Evolutionary conservation across 2,329 filamentous ascomycete genomes (phyloP), one percentile per base, ranked within the genome.

Genomic region (Pseudogymnoascus sp.): DNA sequence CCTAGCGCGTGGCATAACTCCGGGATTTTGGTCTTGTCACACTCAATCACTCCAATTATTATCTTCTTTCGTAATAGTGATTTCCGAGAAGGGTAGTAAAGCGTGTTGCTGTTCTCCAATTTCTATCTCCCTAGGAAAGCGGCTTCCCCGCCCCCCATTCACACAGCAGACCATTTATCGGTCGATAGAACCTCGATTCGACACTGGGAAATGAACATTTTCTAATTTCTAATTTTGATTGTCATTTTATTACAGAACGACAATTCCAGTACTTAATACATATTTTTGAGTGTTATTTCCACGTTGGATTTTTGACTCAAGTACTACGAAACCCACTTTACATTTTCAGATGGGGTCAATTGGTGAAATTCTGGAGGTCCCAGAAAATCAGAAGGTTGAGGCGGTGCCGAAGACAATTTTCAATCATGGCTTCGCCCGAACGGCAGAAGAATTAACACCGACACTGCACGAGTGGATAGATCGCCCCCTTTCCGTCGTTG

Each of bases 371-470:
- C 24, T 50, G 24, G 61, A 66, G 22, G 61, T 68, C 4, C 66
- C 66, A 40, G 65, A 53, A 12, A 67, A 67, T 16, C 65, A 68
- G 43, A 68, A 65, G 31, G 64, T 68, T 24, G 63, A 68, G 19
- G 62, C 43, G 22, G 50, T 64, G 2, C 63, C 31, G 10, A 59
- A 61, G 43, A 66, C 65, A 12, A 60, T 61, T 16, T 38, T 61
- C 46, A 67, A 67, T 31, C 19, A 65, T 2, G 35, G 10, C 1
- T 66, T 68, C 22, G 65, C 66, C 1, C 61, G 38, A 19, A 66
- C 62, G 31, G 61, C 64, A 10, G 63, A 65, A 43, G 38, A 12
- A 11, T 62, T 69, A 38, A 66, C 50, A 14, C 66, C 66, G 2
- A 31, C 2, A 31, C 43, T 68, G 2, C 61, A 65, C 33, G 62